Conservation (phyloP, 148 eudicot genomes). For the Limonium bicolor region DNA sequence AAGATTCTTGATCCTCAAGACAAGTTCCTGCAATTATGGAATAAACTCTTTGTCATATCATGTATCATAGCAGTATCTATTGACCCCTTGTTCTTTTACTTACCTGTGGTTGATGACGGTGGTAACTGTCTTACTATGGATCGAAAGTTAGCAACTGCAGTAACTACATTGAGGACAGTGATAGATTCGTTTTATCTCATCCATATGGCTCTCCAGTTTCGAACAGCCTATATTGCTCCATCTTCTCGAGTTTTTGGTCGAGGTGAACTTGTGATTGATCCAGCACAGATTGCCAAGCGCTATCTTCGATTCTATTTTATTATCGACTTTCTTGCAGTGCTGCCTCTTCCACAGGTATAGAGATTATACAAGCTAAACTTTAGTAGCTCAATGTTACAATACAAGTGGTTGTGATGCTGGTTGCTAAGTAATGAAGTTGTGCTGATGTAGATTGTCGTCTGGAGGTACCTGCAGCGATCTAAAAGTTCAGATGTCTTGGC, state of each 20-base stretch:
- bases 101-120: conserved; percentile 41
- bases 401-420: background rate
- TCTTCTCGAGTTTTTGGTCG: conserved; percentile 96
- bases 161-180: conserved; percentile 61
- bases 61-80: conserved; percentile 82
- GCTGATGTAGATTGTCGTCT: conserved; percentile 67
- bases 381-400: too few relatives aligned
- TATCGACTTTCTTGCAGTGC: conserved; percentile 71
- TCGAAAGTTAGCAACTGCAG: conserved; percentile 42
- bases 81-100: conserved; percentile 91
- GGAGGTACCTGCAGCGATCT: conserved; percentile 64
- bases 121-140: conserved; percentile 61
- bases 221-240: conserved; percentile 96
- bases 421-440: background rate
- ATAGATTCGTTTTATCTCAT: conserved; percentile 84
- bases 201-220: conserved; percentile 78
- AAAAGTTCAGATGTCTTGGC: conserved; percentile 62
- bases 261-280: conserved; percentile 96
- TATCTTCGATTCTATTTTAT: conserved; percentile 63
- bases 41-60: conserved; percentile 69
- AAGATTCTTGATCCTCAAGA: conserved; percentile 93
- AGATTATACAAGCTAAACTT: too few relatives aligned
- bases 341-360: conserved; percentile 91
- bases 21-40: conserved; percentile 72
- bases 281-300: conserved; percentile 69